Percentiles rank a stretch among this genome's conserved stretches.
These are phyloP conservation scores for Halophytophthora batemanensis DNA, from an alignment of 352 stramenopile genomes.

Conservation along the genomic window DNA sequence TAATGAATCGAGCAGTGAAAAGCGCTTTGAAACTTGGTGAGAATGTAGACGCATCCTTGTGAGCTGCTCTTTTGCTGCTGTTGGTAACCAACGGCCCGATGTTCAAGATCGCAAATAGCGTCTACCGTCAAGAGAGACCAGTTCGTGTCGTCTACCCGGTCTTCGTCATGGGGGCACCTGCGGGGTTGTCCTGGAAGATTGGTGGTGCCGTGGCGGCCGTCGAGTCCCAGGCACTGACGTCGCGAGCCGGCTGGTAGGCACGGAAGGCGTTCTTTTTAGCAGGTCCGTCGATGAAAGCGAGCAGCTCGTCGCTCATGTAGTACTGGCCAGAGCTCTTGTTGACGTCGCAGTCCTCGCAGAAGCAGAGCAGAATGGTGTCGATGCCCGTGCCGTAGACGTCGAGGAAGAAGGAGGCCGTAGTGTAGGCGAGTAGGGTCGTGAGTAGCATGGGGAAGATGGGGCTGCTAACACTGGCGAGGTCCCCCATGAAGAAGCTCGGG, in stretches of 20 bases:
- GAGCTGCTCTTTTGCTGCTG: neutral
- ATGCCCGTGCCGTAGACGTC: conserved; percentile 81
- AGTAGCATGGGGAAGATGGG: conserved; percentile 81
- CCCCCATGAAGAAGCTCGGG: conserved; percentile 72
- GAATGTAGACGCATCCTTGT: conserved; percentile 10
- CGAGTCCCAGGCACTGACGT: conserved; percentile 15
- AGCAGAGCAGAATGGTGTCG: conserved; percentile 86
- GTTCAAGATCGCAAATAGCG: neutral
- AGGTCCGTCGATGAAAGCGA: conserved; percentile 75
- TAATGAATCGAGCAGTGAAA: conserved; percentile 12
- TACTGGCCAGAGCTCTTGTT: conserved; percentile 75
- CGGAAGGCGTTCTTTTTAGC: conserved; percentile 78
- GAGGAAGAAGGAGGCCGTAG: conserved; percentile 74
- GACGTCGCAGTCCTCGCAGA: conserved; percentile 83
- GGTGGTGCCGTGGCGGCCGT: conserved; percentile 24
- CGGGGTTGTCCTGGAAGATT: conserved; percentile 18
- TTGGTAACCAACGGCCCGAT: no score
- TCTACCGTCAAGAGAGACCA: neutral
- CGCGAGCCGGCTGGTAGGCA: conserved; percentile 37
- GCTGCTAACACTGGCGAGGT: conserved; percentile 58
- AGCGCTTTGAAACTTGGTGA: neutral
- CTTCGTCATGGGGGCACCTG: conserved; percentile 8
- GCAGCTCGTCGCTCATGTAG: conserved; percentile 83
- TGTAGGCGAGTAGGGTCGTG: conserved; percentile 66
- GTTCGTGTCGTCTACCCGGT: conserved; percentile 2